Evolutionary conservation across 148 eudicot genomes (phyloP), one percentile per base, ranked within the genome.

Genomic region (Selenicereus undatus): DNA sequence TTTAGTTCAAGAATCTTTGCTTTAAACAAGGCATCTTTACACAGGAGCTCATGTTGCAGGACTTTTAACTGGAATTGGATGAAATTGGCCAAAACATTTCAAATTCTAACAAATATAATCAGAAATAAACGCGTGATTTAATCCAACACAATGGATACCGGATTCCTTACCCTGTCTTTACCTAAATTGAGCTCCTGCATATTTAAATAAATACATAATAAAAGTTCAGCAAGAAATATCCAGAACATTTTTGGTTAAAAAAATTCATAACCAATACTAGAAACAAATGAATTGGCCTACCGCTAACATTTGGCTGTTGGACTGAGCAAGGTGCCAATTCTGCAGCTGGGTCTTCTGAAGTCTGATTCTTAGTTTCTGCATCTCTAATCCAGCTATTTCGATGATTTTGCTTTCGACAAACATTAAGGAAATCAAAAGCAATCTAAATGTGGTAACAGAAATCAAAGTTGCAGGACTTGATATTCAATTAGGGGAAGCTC

Each of bases 321-420:
- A 79, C 83, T 90, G 96, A 83, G 93, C 93, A 83, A 92, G 91
- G 54, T 81, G 86, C 91, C 86, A 90, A 80, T 92, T 92, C 78
- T 92, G 93, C 86, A 87, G 74, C 86, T 84, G 92, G 76, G 83
- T 75, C 76, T 78, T 91, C 87, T 84, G 88, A 80, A 91, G 81
- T 83, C 39, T 81, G 21, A 60, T 27, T 29, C 84, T 82, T 79
- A 89, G 26, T 30, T 83, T 89, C 80, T 84, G 86, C 81, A 91
- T 84, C 89, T 90, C 90, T 42, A 78, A 21, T 78, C 89, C 90
- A 77, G 81, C 86, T 30, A 84, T 73, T 71, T 91, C 94, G 24
- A 91, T 86, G 24, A 89, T 72, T 89, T 91, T 85, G 78, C 94
- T 93, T 82, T 58, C 24, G 81, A 8, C 56, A 58, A 48, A 60